Base-by-base conservation (phyloP, 2,329 filamentous ascomycete species). In the Ceratocystiopsis minuta region DNA sequence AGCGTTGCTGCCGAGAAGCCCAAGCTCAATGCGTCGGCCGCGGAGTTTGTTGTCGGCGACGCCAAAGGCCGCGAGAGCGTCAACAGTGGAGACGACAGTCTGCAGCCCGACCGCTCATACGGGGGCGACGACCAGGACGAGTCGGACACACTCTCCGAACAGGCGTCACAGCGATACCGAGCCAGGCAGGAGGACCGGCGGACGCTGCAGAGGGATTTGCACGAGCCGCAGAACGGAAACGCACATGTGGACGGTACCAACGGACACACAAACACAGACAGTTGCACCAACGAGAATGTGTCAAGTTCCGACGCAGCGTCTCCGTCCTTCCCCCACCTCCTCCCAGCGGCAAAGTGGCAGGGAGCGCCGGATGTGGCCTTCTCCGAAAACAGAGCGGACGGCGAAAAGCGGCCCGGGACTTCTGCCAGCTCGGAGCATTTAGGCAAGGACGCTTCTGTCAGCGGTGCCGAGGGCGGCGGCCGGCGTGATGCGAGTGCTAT, bases 1-100 rank as follows among this genome's bases (percentile, higher is more conserved):
- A 70, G 68, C 44, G 48, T 68, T n/a, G 46, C 62, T 10, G 65
- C 68, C 0, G 71, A 69, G 46, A 74, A 65, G 53, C 66, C 67
- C 10, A 74, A 70, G 48, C 59, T 78, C 24, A 78, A 79, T 44
- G 63, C 63, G 5, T 56, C 57, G 33, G 71, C 71, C 3, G 60
- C 61, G 12, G 62, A 62, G 17, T 64, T 66, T 43, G 53, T 65
- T 12, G 53, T 61, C 9, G 46, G 49, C 40, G 54, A 57, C n/a
- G 35, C 42, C 40, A 45, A 56, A 45, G 42, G 46, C n/a, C 32
- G 46, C 41, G 37, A 43, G 31, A 48, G 48, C 35, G 32, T 44
- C 33, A 46, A 43, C 12, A 43, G 39, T 1, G 44, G 32, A 17
- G 39, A 47, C 28, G 40, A 47, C 28, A 43, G 42, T 15, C 31